Base-by-base conservation (phyloP, 805 yeast genomes). In the Metschnikowia bowlesiae region DNA sequence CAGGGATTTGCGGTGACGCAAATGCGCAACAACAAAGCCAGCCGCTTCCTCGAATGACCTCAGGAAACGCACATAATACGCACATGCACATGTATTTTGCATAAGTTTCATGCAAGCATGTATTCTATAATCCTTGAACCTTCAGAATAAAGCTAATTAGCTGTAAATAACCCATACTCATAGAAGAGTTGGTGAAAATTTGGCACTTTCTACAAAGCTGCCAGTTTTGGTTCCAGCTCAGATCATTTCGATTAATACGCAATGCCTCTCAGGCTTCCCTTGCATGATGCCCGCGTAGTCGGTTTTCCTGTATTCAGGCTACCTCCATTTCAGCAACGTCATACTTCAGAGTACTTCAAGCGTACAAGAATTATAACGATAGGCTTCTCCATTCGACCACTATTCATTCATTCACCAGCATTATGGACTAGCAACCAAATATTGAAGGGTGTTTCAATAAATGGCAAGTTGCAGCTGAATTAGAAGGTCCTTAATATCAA, bases 31-130 rank as follows among this genome's bases (percentile, higher is more conserved):
- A 40, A 8, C 32, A 28, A 28, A 28, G 40, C 46, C 40, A 44
- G 46, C 46, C 46, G 39, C 26, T 35, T 29, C 46, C 16, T 35
- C 18, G 46, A 44, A 44, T 44, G 46, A 44, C 46, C 46, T 35
- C 28, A 28, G n/a, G 14, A 35, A 43, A 28, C 29, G 45, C 37
- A 37, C 38, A 44, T 28, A 16, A 33, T 35, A 29, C 13, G 46
- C 38, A 33, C 46, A 33, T 34, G 39, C 39, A 34, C 40, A 34
- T 28, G 10, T 33, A 10, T 5, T 11, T 35, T 35, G 39, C 46
- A 44, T 35, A 28, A 8, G 7, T 39, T 11, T 16, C 30, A 33
- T 42, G 45, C 38, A 18, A 33, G 10, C 32, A 16, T 42, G n/a
- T 22, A 26, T 22, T 22, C 26, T 22, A 13, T n/a, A 16, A 39